Base-by-base conservation (phyloP, 2,329 filamentous ascomycete genomes). In the Exophiala bonariae region DNA sequence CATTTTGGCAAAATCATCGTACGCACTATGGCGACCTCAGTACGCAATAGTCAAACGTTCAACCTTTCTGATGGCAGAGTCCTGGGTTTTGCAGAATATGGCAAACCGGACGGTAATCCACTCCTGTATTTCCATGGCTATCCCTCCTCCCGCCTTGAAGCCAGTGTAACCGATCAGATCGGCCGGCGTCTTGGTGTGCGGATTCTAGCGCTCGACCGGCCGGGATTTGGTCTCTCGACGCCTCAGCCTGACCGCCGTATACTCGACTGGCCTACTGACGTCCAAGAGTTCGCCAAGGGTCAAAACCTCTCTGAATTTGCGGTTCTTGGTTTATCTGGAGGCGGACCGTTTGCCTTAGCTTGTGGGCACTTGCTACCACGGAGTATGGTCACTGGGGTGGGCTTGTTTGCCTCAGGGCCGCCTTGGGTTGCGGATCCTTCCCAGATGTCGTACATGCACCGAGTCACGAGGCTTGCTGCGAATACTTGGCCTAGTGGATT, bases 331-430 rank as follows among this genome's bases (percentile, higher is more conserved):
- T 59, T 67, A 3, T 74, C 70, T 0, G 75, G 74, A 6, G 75
- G 76, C 16, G 70, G 71, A 2, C 72, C 74, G 1, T 77, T 73
- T 54, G 67, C 68, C 2, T 57, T 77, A 9, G 74, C 74, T 17
- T 78, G 74, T 52, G 66, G 73, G 10, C 62, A 66, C 33, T 49
- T 52, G 3, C 55, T 77, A 13, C 64, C 70, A 11, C 47, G 42
- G 13, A 41, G 45, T 13, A 42, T 43, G 36, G 36, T 54, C 3
- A 38, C 23, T 26, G 23, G 23, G 11, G 23, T 26, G 6, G 23
- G 23, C 11, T 11, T 26, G 6, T 26, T 26, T 11, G 23, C 23
- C 23, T 26, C 23, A 26, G 23, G 6, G 6, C 23, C 23, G 23
- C 23, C 23, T 26, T 26, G 23, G 23, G 23, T 26, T 6, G 23